A percentile compares a stretch with the other conserved stretches of the same genome.
Evolutionary conservation across 1,284 basidiomycete species (phyloP).

Genomic region (Earliella scabrosa): DNA sequence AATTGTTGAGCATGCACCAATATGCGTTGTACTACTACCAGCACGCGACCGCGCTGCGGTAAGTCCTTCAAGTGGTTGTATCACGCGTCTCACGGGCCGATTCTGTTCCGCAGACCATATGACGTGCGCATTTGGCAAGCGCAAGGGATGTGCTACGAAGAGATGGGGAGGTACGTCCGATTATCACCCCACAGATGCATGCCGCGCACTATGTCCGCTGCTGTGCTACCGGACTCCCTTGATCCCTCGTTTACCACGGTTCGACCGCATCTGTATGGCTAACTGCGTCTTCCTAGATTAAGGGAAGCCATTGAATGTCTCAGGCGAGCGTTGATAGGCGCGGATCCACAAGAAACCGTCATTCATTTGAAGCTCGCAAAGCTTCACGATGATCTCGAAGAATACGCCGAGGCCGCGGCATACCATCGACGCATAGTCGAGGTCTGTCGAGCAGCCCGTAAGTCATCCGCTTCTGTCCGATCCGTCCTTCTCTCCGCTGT

Average conservation of each 20-base stretch:
- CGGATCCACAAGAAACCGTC: conserved; percentile 79
- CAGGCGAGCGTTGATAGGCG: conserved; percentile 86
- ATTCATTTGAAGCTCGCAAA: conserved; percentile 81
- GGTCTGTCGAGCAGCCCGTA: conserved; percentile 65
- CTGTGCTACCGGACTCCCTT: conserved; percentile 19
- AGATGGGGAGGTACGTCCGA: conserved; percentile 70
- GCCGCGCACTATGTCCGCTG: conserved; percentile 24
- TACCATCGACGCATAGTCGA: conserved; percentile 80
- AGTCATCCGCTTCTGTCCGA: conserved; percentile 4
- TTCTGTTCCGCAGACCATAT: conserved; percentile 71
- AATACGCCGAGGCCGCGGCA: conserved; percentile 65
- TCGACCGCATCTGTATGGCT: not conserved
- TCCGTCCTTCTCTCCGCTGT: conserved; percentile 1
- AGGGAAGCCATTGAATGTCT: conserved; percentile 89
- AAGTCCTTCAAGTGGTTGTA: conserved; percentile 27
- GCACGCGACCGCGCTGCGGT: conserved; percentile 91
- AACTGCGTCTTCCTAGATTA: conserved; percentile 47
- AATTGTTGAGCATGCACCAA: conserved; percentile 94
- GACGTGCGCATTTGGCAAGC: conserved; percentile 97
- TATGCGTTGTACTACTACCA: conserved; percentile 98
- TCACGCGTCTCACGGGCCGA: not conserved
- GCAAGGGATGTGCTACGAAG: conserved; percentile 92
- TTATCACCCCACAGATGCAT: not conserved
- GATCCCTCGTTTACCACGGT: not conserved
- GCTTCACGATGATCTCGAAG: conserved; percentile 71